Base-by-base conservation (phyloP, 2,329 filamentous ascomycete genomes). In the Neophaeococcomyces aloes region DNA sequence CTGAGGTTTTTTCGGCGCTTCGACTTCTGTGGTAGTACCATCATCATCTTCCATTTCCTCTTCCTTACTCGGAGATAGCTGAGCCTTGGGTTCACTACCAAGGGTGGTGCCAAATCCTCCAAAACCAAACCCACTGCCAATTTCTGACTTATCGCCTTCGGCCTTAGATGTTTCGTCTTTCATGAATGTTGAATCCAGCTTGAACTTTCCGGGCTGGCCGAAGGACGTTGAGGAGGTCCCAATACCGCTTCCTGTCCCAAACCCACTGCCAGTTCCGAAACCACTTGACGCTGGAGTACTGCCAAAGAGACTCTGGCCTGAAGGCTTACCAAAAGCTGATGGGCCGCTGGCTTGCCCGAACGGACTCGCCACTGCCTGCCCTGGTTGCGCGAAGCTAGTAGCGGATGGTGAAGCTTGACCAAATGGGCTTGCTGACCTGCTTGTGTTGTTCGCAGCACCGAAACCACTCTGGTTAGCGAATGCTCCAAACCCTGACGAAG, bases 181-280 rank as follows among this genome's bases (percentile, higher is more conserved):
- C 51, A 68, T 68, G 48, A 71, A 69, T 8, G 61, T 61, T 18
- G 68, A 66, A 2, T 62, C 64, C 17, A 70, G 51, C 6, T 56
- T 58, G 50, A 71, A 71, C 11, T 57, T 56, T 46, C 55, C 46
- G 10, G 53, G 40, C 4, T 54, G 50, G 21, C 43, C 46, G 30
- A 50, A n/a, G n/a, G 31, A 27, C 10, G 23, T 5, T 6, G 31
- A 33, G n/a, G n/a, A 6, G 31, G n/a, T 33, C n/a, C n/a, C 17
- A 33, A 14, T 5, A 13, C n/a, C n/a, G n/a, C n/a, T 33, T 14
- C 31, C 31, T 6, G 31, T 14, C 7, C 31, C 31, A 18, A 33
- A 33, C 5, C n/a, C 17, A n/a, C 17, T 33, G 5, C 31, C 17
- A 14, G n/a, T 33, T 18, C 23, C 34, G 17, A 44, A 44, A 3